phyloP scores from a whole-genome alignment of 1,139 yeast genomes.

The Magnusiomyces starmeri region DNA sequence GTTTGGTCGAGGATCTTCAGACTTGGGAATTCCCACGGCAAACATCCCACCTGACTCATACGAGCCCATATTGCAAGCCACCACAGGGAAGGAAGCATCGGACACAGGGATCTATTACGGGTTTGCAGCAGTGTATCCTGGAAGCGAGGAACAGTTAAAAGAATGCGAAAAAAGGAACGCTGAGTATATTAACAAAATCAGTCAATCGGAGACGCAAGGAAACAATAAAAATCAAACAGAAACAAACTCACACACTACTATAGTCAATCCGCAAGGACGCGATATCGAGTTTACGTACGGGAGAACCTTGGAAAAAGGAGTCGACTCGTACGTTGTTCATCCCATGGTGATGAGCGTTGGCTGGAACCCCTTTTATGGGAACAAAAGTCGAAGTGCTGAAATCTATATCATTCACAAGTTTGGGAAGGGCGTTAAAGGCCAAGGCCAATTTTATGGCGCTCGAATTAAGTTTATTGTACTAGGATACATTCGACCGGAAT shows the following conservation, averaged over 20 bases:
- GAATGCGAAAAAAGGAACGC: constrained; percentile 1
- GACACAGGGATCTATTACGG: constrained; percentile 92
- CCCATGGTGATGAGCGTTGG: constrained; percentile 97
- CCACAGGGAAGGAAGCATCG: constrained; percentile 8
- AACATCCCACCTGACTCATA: constrained; percentile 62
- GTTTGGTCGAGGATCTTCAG: constrained; percentile 91
- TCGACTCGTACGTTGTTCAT: constrained; percentile 41
- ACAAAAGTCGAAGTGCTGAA: constrained; percentile 56
- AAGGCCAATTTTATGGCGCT: constrained; percentile 68
- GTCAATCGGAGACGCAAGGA: background rate
- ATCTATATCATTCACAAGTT: constrained; percentile 80
- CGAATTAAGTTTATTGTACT: constrained; percentile 56
- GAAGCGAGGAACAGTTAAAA: constrained; percentile 12
- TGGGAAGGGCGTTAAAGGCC: constrained; percentile 31
- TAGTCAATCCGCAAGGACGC: constrained; percentile 14
- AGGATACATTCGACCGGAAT: constrained; percentile 89
- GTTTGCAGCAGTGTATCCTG: constrained; percentile 45
- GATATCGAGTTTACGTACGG: constrained; percentile 57
- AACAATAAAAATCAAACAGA: background rate
- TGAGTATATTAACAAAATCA: background rate
- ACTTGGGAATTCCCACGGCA: constrained; percentile 93
- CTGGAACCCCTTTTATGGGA: constrained; percentile 88
- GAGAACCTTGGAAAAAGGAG: constrained; percentile 35
- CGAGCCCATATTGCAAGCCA: constrained; percentile 39
- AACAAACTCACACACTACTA: constrained; percentile 4